A percentile compares a stretch with the other conserved stretches of the same genome.
These are phyloP conservation scores for Sporothrix curviconia DNA, from an alignment of 2,329 filamentous ascomycete species.

Conservation along the genomic window DNA sequence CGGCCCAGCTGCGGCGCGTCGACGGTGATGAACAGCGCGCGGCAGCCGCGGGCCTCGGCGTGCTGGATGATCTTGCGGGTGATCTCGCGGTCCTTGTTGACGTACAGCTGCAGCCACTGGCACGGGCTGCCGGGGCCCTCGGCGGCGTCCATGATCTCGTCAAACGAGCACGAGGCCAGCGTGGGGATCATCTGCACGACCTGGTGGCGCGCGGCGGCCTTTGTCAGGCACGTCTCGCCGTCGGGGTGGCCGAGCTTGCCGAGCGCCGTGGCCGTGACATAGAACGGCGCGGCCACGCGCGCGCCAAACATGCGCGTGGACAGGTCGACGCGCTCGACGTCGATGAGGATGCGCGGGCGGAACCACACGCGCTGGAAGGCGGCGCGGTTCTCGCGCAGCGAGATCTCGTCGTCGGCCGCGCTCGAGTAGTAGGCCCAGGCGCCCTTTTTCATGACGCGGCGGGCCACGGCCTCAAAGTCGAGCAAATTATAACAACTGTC, in stretches of 20 bases:
- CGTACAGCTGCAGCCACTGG: conserved; percentile 95
- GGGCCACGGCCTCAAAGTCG: conserved; percentile 93
- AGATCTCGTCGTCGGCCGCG: conserved; percentile 86
- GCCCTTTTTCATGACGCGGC: conserved; percentile 85
- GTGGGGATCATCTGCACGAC: conserved; percentile 99
- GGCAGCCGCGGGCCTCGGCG: conserved; percentile 86
- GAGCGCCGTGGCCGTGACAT: conserved; percentile 91
- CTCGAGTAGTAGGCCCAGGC: conserved; percentile 98
- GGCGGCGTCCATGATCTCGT: conserved; percentile 87
- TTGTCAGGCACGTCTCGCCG: conserved; percentile 86
- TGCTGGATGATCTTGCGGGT: conserved; percentile 86
- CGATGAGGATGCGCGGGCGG: conserved; percentile 77
- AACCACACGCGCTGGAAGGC: conserved; percentile 98
- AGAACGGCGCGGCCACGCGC: conserved; percentile 80
- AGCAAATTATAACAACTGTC: conserved; percentile 88
- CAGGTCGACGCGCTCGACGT: conserved; percentile 82
- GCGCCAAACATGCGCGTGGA: conserved; percentile 90
- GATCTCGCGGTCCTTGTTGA: conserved; percentile 91
- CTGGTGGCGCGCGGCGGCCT: conserved; percentile 75
- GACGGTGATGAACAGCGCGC: conserved; percentile 95
- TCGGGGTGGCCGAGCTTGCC: conserved; percentile 92
- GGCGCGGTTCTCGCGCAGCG: conserved; percentile 87
- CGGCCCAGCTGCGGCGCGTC: conserved; percentile 93
- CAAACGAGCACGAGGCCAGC: conserved; percentile 91
- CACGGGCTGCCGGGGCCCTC: conserved; percentile 61